Evolutionary conservation across 1,284 basidiomycete genomes (phyloP), one percentile per base, ranked within the genome.

Genomic region (Pseudozyma tsukubaensis): DNA sequence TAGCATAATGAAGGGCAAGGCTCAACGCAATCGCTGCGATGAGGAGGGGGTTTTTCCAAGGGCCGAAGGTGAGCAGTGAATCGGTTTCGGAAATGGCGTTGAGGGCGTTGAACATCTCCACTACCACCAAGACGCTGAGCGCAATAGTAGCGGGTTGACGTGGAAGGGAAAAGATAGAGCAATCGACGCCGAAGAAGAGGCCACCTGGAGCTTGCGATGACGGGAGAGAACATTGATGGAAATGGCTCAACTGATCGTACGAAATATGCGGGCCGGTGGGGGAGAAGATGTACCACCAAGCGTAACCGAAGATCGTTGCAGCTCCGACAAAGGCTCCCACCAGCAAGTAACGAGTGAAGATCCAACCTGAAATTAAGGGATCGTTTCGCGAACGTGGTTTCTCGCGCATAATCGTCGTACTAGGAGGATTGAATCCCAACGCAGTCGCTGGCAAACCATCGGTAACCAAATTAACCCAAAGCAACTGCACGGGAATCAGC

Each of bases 21-120:
- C 92, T 93, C 54, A 99, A 87, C 21, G 90, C 86, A 81, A 98
- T 94, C 24, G 79, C 74, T 21, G 58, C 61, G 50, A 83, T 60
- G 21, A 99, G 89, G 88, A 92, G 97, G 59, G 90, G 90, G 85
- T 99, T 99, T 85, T 91, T 91, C 94, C 95, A 97, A 16, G 97
- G 86, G 1, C 96, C 94, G 48, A 98, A 88, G 19, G 89, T 89
- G 51, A 99, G 86, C 72, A 99, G 86, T 72, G 92, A 94, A 87
- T 98, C 96, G 85, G 97, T 97, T 86, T 99, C 97, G n/a, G 92
- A 94, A 39, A 99, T 88, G 57, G 95, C 97, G 86, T 98, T 98
- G 90, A 97, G 94, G 19, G 96, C 96, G 87, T 99, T 99, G 87
- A 97, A 94, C 97, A 99, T 99, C 86, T 99, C 97, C 59, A 99